Base-by-base conservation (phyloP, 2,329 filamentous ascomycete genomes). In the Aschersonia sp. region DNA sequence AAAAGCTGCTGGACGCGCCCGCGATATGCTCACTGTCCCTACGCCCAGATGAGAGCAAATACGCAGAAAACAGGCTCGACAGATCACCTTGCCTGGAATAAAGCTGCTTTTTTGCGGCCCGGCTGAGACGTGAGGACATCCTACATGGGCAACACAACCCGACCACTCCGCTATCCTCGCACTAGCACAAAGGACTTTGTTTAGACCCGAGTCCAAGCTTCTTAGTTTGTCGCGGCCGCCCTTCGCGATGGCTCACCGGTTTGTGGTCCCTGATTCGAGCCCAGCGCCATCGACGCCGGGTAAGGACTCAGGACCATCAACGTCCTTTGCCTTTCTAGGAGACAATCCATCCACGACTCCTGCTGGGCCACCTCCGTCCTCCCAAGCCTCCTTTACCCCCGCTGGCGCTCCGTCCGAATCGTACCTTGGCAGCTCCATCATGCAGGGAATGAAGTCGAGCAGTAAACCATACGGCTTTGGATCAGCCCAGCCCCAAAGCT, bases 361-460 rank as follows among this genome's bases (percentile, higher is more conserved):
- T 5, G 69, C 68, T 14, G 74, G 68, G 0, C 68, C 69, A 31
- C 72, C 73, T 8, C 70, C 69, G 1, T 73, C 74, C 31, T 72
- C 73, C 6, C 66, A 68, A 7, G 68, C 69, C 5, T 76, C 73
- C 42, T 77, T 77, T 60, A 77, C 74, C 1, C 74, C 75, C 1
- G 66, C 68, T 12, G 76, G 76, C 48, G 73, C 74, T 12, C 75
- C 75, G 0, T 73, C 75, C 29, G 71, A 68, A 32, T 72, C 72
- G 10, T 77, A 68, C 54, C 60, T 78, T 39, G 70, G 73, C 48
- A 76, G 73, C 60, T 77, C 74, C 39, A 67, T 76, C 47, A 64
- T 73, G 62, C 67, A 66, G 44, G 67, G 62, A 42, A 62, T 63
- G 55, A 60, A 61, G 39, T 60, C 60, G 35, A 60, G 61, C 14